These are phyloP conservation scores for Guadua angustifolia DNA, from an alignment of 176 grass and related monocot genomes.

Conservation along the genomic window DNA sequence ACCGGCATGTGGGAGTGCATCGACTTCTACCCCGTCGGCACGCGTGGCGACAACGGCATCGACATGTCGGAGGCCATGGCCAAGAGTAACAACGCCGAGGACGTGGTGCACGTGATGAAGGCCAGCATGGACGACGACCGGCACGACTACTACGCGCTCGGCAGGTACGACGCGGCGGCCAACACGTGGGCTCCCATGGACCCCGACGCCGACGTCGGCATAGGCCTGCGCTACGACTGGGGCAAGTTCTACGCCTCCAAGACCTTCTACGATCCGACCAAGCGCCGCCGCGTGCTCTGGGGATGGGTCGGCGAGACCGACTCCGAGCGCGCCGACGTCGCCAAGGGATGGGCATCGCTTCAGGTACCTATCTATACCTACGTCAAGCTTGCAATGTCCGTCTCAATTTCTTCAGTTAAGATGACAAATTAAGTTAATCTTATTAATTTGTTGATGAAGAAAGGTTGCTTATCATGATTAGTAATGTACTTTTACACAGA, in stretches of 20 bases:
- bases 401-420: not conserved
- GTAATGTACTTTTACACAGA: not conserved
- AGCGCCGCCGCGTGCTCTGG: slow-evolving; percentile 76
- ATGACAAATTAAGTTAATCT: not conserved
- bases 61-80: slow-evolving; percentile 45
- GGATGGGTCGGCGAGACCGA: slow-evolving; percentile 85
- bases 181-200: slow-evolving; percentile 73
- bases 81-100: not conserved
- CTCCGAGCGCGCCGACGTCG: slow-evolving; percentile 73
- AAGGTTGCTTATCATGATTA: not conserved
- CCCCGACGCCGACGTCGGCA: slow-evolving; percentile 56
- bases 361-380: slow-evolving; percentile 53
- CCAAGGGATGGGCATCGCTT: slow-evolving; percentile 89
- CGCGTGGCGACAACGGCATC: not conserved
- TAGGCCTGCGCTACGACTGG: slow-evolving; percentile 90
- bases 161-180: slow-evolving; percentile 39
- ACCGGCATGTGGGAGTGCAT: slow-evolving; percentile 94
- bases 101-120: slow-evolving; percentile 80
- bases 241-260: slow-evolving; percentile 93
- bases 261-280: slow-evolving; percentile 81
- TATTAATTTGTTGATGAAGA: not conserved
- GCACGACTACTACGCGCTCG: slow-evolving; percentile 88
- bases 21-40: slow-evolving; percentile 71
- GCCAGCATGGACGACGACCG: slow-evolving; percentile 87
- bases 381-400: not conserved